phyloP scores from a whole-genome alignment of 2,329 filamentous ascomycete genomes.

The Chaetomium sp. region DNA sequence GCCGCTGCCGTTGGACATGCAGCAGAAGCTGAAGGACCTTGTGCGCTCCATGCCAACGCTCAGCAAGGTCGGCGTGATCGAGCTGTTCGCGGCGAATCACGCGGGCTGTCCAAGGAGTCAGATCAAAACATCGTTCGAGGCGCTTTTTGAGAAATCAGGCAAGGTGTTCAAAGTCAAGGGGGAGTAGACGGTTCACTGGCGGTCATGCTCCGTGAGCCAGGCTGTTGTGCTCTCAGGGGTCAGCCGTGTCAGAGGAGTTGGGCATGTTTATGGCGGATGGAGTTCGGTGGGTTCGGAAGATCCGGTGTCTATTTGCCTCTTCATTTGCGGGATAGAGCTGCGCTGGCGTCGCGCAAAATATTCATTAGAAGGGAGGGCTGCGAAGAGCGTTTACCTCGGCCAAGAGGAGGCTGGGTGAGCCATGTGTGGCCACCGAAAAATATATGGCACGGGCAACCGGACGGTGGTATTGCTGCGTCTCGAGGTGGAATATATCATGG shows the following conservation, averaged over 20 bases:
- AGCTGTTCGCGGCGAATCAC: conserved; percentile 74
- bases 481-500: neutral
- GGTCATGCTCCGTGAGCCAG: neutral
- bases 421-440: neutral
- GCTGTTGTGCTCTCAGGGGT: neutral
- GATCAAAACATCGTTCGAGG: conserved; percentile 70
- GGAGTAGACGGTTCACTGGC: conserved; percentile 15
- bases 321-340: neutral
- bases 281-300: neutral
- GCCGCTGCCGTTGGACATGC: conserved; percentile 58
- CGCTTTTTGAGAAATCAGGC: conserved; percentile 64
- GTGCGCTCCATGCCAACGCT: conserved; percentile 61
- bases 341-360: neutral
- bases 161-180: conserved; percentile 60
- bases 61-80: conserved; percentile 73
- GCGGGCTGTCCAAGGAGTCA: conserved; percentile 69
- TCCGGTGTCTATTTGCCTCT: neutral
- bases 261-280: neutral
- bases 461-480: neutral
- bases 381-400: neutral
- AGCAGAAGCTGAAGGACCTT: conserved; percentile 67
- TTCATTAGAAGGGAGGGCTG: neutral
- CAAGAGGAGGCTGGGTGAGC: neutral
- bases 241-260: neutral
- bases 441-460: conserved; percentile 6